A percentile compares a stretch with the other conserved stretches of the same genome.
phyloP scores from a whole-genome alignment of 2,329 filamentous ascomycete genomes.

The Neospermospora avenae region DNA sequence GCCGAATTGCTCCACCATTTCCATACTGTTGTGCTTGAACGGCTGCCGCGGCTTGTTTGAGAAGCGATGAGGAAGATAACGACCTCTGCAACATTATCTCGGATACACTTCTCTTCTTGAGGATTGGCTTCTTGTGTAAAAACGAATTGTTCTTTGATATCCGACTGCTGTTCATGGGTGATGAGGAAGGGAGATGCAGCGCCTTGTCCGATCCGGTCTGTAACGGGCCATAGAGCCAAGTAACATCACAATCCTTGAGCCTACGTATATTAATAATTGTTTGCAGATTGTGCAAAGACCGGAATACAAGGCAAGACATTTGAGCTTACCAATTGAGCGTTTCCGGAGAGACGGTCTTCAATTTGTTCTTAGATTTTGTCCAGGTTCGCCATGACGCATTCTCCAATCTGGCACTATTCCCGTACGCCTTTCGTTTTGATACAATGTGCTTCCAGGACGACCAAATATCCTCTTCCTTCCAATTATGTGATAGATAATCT shows the following conservation, averaged over 20 bases:
- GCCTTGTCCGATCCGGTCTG: conserved; percentile 65
- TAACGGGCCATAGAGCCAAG: conserved; percentile 93
- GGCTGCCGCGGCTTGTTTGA: conserved; percentile 60
- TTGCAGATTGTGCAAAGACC: neutral
- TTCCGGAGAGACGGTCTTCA: conserved; percentile 86
- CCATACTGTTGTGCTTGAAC: conserved; percentile 42
- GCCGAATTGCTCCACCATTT: conserved; percentile 41
- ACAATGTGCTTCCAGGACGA: conserved; percentile 94
- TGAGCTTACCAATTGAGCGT: conserved; percentile 81
- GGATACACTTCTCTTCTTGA: conserved; percentile 96
- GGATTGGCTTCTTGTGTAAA: conserved; percentile 65
- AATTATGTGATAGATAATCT: conserved; percentile 93
- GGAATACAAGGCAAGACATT: neutral
- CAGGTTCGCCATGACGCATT: conserved; percentile 98
- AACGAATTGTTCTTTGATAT: conserved; percentile 60
- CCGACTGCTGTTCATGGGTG: conserved; percentile 46
- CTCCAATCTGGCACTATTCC: conserved; percentile 78
- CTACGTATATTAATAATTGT: conserved; percentile 43
- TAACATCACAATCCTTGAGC: conserved; percentile 96
- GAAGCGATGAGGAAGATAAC: conserved; percentile 78
- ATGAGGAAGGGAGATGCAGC: conserved; percentile 44
- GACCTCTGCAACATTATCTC: conserved; percentile 92
- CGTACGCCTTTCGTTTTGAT: conserved; percentile 72
- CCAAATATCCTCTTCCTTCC: conserved; percentile 97
- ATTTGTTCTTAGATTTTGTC: conserved; percentile 85